Evolutionary conservation across 768 basidiomycete species (phyloP), one percentile per base, ranked within the genome.

Genomic region (Suillus sp.): DNA sequence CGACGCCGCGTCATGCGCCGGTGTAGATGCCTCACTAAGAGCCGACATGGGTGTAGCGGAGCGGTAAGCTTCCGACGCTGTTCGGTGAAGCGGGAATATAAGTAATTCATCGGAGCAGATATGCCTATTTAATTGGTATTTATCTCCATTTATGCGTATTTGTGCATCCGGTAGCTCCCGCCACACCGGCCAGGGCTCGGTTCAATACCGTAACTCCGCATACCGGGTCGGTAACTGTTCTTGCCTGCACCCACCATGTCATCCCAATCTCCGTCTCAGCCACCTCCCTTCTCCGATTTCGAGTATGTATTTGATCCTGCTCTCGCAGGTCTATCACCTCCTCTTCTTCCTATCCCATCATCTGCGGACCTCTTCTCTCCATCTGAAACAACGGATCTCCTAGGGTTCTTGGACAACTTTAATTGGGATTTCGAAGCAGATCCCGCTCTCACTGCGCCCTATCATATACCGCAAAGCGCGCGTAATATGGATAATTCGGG

Each of bases 321-420:
- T 4, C 77, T 86, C 27, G 80, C 83, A 10, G 77, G 75, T 56
- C 63, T 89, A n/a, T 90, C 90, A 65, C 71, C 74, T 6, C 86
- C 88, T 0, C 84, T 86, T 0, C 82, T 84, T 0, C 84, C 89
- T 0, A 72, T 91, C 0, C 89, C 90, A 0, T 78, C 90, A 0
- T 90, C 91, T 8, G 86, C 89, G 30, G 90, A 90, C 72, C 86
- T 94, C 67, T 91, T 94, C 74, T 90, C 91, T 10, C 80, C 85
- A 0, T 83, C 87, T 65, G 92, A 94, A 76, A 90, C 90, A 6
- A 89, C 87, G 0, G 87, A 92, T 75, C 79, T 94, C 60, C 82
- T 93, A 64, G 88, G 89, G 62, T 94, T 94, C 73, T 85, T 94
- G 72, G 91, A 93, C 76, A 88, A 87, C 75, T 91, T 93, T 70